Evolutionary conservation across 1,284 basidiomycete species (phyloP), one percentile per base, ranked within the genome.

Genomic region (Ceratobasidium sp.): DNA sequence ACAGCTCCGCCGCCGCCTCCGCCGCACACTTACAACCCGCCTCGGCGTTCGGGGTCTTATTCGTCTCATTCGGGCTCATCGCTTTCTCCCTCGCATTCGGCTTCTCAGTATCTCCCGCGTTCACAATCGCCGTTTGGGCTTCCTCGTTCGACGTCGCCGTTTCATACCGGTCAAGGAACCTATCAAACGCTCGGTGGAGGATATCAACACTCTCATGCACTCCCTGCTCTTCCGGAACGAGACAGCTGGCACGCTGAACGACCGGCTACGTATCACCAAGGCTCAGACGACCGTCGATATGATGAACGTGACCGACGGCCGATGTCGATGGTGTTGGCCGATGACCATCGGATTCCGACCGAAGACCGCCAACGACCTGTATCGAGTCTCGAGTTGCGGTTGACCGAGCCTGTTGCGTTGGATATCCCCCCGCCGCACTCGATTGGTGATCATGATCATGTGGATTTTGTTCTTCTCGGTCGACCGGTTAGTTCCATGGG

Each of bases 11-110:
- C 60, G 23, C 64, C 64, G 1, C 46, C 28, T 18, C 64, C 36
- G 34, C 64, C 48, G 21, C 34, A 43, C 34, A 4, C 59, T 5
- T 64, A 57, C 36, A 52, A 59, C 61, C 78, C 77, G 67, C 76
- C 75, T 34, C 67, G 70, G 16, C 77, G 59, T 32, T 72, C 43
- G 39, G 62, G 58, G 12, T 65, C 60, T 9, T 57, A 65, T 26
- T 67, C 74, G 45, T 73, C 72, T 72, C 78, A 80, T 1, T 87
- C 86, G 21, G 84, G 84, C 74, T 87, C 81, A 10, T 83, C 87
- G 2, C 79, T 89, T 72, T 83, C 86, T 0, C 87, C 88, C 39
- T 89, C 88, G 71, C 90, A 91, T 76, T 91, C 89, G 0, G 87
- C 86, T 1, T 89, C 89, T 23, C 86, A 89, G 79, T 43, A 57